Base-by-base conservation (phyloP, 2,329 filamentous ascomycete genomes). In the Dothideomycetes sp. region DNA sequence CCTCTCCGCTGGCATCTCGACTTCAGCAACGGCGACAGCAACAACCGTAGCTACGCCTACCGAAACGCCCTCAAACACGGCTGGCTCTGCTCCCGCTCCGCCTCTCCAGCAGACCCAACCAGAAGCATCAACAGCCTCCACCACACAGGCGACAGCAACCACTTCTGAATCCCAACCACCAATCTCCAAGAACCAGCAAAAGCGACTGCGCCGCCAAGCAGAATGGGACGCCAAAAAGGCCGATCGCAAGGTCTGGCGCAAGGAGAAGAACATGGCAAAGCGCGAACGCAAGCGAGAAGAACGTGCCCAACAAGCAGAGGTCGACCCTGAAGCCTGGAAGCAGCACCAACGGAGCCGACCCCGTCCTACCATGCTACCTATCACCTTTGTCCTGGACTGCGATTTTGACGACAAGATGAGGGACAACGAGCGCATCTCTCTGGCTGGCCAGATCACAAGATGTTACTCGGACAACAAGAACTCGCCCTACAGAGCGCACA, bases 371-470 rank as follows among this genome's bases (percentile, higher is more conserved):
- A 74, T 78, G 42, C 72, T 93, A 0, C 87, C 88, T 2, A 66
- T 96, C 16, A 76, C 84, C 0, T 67, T 98, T 49, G 70, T 98
- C 45, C 67, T 98, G 47, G 91, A 98, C 65, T 96, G 89, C 63
- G 79, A 84, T 50, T 98, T 93, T 58, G 88, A 98, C 59, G 70
- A 83, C 29, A 74, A 88, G 55, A 98, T 98, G 91, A 72, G 71
- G 36, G 83, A 89, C 25, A 82, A 83, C 51, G 91, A 98, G 63
- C 69, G 84, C 20, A 79, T 88, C 41, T 94, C 86, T 4, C 71
- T 98, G 10, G 76, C 77, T 1, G 76, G 79, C 43, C 91, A 98
- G 61, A 71, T 98, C 47, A 94, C 86, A 7, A 71, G 91, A 43
- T 82, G 76, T 44, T 98, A 98, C 63, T 86, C 87, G 15, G 86